Percentiles rank a stretch among this genome's conserved stretches.
Evolutionary conservation across 495 filamentous ascomycete genomes (phyloP).

Genomic region (Emericellopsis terricola): DNA sequence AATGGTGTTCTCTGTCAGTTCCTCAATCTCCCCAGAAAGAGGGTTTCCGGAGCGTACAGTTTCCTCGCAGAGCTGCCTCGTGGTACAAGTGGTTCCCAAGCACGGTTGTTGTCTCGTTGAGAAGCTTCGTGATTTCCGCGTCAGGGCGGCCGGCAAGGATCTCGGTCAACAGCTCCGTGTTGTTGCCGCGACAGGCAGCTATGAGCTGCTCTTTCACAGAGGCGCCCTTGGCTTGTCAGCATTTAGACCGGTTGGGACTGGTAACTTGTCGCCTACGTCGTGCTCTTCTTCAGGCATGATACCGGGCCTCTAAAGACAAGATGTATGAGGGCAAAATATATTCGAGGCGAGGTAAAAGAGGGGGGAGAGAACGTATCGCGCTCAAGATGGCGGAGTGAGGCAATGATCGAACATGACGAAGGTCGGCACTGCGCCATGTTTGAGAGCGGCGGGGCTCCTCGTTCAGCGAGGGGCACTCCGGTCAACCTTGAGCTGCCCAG

Average conservation of each 20-base stretch:
- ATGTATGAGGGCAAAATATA: background rate
- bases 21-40: background rate
- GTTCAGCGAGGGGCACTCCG: too few relatives aligned
- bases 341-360: background rate
- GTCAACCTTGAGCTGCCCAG: too few relatives aligned
- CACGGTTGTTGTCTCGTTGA: constrained; percentile 70
- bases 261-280: constrained; percentile 3
- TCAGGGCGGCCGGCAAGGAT: constrained; percentile 29
- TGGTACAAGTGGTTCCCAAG: constrained; percentile 80
- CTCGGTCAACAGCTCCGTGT: constrained; percentile 57
- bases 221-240: constrained; percentile 44
- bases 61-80: constrained; percentile 69
- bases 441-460: too few relatives aligned
- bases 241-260: background rate
- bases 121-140: constrained; percentile 40
- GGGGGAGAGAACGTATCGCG: background rate
- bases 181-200: constrained; percentile 86
- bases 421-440: too few relatives aligned
- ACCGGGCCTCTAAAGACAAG: background rate
- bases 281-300: constrained; percentile 4
- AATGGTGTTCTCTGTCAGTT: background rate
- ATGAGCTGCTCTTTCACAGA: constrained; percentile 70
- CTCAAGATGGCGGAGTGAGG: too few relatives aligned
- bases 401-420: too few relatives aligned
- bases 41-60: constrained; percentile 39